Evolutionary conservation across 768 basidiomycete genomes (phyloP).

Genomic region (Mycena venus): DNA sequence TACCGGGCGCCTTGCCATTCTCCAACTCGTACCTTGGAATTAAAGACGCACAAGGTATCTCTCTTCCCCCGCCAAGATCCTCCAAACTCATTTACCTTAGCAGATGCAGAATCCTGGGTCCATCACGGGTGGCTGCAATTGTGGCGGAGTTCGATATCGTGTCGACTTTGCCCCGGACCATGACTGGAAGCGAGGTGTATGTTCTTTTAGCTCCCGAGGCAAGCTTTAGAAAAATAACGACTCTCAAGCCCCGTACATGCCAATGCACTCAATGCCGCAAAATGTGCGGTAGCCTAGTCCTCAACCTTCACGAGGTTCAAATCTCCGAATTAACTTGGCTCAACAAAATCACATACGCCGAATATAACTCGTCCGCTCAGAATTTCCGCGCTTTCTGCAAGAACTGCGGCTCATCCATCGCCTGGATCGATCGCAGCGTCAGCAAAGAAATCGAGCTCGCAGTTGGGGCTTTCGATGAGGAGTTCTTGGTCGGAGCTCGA

Average conservation of each 20-base stretch:
- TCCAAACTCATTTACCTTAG: background rate
- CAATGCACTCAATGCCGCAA: conserved; percentile 31
- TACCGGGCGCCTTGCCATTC: too few relatives aligned
- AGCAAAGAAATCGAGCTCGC: conserved; percentile 3
- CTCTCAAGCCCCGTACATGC: conserved; percentile 17
- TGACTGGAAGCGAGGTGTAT: conserved; percentile 20
- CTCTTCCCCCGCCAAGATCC: background rate
- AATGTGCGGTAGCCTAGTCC: conserved; percentile 2
- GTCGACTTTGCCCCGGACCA: conserved; percentile 22
- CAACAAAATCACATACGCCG: conserved; percentile 19
- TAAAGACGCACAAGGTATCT: background rate
- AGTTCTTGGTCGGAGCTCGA: conserved; percentile 18
- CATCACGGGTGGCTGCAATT: conserved; percentile 17
- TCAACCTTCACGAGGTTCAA: background rate
- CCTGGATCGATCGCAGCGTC: conserved; percentile 1
- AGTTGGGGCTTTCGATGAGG: conserved; percentile 17
- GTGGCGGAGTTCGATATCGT: conserved; percentile 19
- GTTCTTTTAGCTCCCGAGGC: background rate
- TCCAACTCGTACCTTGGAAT: too few relatives aligned
- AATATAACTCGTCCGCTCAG: conserved; percentile 19
- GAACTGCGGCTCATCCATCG: conserved; percentile 22
- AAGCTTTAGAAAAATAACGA: background rate
- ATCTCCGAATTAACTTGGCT: conserved; percentile 6
- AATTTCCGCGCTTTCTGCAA: conserved; percentile 20
- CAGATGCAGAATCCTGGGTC: background rate